Evolutionary conservation across 257 asterid genomes (phyloP).

Genomic region (Solanum commersonii): DNA sequence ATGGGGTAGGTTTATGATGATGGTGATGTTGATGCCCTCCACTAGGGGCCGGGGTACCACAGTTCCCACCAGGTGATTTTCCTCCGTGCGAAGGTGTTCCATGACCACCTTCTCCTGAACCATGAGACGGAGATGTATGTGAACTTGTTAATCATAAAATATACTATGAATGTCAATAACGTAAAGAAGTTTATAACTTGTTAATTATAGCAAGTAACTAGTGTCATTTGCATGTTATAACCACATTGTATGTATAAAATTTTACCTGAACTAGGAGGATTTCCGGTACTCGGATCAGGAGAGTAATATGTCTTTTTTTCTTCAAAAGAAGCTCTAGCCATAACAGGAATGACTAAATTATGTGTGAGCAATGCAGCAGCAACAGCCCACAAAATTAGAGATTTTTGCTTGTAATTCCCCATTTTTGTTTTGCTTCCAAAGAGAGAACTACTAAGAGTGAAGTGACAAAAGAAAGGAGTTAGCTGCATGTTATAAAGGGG

Average conservation of each 20-base stretch:
- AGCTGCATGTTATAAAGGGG: conserved; percentile 17
- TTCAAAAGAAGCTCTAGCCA: conserved; percentile 22
- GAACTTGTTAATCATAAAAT: conserved; percentile 19
- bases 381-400: conserved; percentile 35
- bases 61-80: conserved; percentile 45
- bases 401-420: conserved; percentile 26
- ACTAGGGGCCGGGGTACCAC: conserved; percentile 58
- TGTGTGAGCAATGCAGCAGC: conserved; percentile 41
- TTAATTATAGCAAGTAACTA: neutral
- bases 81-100: conserved; percentile 22
- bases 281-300: conserved; percentile 41
- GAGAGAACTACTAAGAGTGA: neutral
- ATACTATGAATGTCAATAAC: neutral
- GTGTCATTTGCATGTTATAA: neutral
- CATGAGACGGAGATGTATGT: conserved; percentile 3
- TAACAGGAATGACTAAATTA: conserved; percentile 25
- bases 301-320: conserved; percentile 51
- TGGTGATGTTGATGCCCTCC: conserved; percentile 42
- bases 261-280: conserved; percentile 36
- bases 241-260: neutral
- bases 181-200: neutral
- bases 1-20: conserved; percentile 32
- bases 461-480: conserved; percentile 1
- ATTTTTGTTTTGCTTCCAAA: neutral
- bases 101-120: neutral